Evolutionary conservation across 352 stramenopile species (phyloP), one percentile per base, ranked within the genome.

Genomic region (Plasmopara muralis): DNA sequence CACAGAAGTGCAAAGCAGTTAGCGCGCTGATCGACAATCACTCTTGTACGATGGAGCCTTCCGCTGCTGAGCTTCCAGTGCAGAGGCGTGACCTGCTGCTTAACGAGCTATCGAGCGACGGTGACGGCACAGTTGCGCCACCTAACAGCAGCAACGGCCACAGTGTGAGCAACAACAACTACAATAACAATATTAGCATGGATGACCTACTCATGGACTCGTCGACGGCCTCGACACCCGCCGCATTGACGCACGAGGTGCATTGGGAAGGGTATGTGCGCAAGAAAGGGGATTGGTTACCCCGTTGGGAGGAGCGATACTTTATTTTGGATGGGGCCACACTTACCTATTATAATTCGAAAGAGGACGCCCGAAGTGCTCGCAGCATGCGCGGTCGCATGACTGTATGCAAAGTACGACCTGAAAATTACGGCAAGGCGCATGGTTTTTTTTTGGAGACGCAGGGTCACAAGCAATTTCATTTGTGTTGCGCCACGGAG

Each of bases 211-310:
- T 77, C 15, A 33, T 60, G 33, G 70, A 76, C 57, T 68, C 63
- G 15, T 55, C 66, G 5, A 50, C 71, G 30, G 49, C 72, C 5
- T 77, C 55, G 10, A 70, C 73, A 15, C 52, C 64, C 38, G 60
- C 77, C 8, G 64, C 49, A 16, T 60, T 80, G 16, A 61, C 69
- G 8, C 83, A 94, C 50, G 73, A 91, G 44, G 82, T 94, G 5
- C 83, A 92, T 35, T 94, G 83, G 83, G 83, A 94, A 54, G 83
- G 83, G n/a, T 89, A 88, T 47, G 83, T 92, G 14, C 81, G 83
- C 45, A 92, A 92, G 72, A 94, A 94, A 66, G 83, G 83, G 38
- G 83, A 94, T 53, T 94, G 83, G 83, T 67, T 94, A 46, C 83
- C 83, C n/a, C 82, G 83, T n/a, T 94, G 83, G 83, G 83, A 94